Conservation (phyloP, 2,329 filamentous ascomycete species). For the Fusarium sambucinum region DNA sequence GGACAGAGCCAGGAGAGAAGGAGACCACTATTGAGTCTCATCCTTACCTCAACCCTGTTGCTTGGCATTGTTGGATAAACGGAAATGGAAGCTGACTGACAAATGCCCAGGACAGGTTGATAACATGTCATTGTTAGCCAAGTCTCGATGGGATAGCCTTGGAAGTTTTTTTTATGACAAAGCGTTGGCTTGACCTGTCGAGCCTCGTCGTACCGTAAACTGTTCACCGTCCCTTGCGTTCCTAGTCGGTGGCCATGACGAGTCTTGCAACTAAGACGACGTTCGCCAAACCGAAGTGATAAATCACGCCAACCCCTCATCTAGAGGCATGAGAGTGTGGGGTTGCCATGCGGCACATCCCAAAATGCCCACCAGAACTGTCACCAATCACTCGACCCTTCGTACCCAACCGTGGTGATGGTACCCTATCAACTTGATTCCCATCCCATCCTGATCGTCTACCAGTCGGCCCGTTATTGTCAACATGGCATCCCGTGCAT, state of each 20-base stretch:
- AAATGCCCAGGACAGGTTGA: background rate
- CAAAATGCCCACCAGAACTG: constrained; percentile 31
- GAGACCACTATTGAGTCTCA: constrained; percentile 1
- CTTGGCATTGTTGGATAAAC: constrained; percentile 32
- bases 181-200: background rate
- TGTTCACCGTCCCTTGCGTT: background rate
- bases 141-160: background rate
- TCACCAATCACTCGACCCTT: constrained; percentile 44
- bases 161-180: background rate
- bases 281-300: constrained; percentile 5
- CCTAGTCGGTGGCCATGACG: background rate
- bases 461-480: constrained; percentile 49
- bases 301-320: constrained; percentile 32
- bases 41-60: constrained; percentile 29
- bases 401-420: constrained; percentile 44
- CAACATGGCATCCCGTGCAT: constrained; percentile 18
- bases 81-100: constrained; percentile 23
- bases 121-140: background rate
- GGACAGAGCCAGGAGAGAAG: constrained; percentile 8
- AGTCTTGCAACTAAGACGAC: constrained; percentile 5
- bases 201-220: background rate
- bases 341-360: constrained; percentile 47
- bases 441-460: constrained; percentile 32
- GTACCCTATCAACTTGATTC: constrained; percentile 49
- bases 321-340: constrained; percentile 40